phyloP scores from a whole-genome alignment of 495 filamentous ascomycete genomes.

The Hapsidospora chrysogenum region DNA sequence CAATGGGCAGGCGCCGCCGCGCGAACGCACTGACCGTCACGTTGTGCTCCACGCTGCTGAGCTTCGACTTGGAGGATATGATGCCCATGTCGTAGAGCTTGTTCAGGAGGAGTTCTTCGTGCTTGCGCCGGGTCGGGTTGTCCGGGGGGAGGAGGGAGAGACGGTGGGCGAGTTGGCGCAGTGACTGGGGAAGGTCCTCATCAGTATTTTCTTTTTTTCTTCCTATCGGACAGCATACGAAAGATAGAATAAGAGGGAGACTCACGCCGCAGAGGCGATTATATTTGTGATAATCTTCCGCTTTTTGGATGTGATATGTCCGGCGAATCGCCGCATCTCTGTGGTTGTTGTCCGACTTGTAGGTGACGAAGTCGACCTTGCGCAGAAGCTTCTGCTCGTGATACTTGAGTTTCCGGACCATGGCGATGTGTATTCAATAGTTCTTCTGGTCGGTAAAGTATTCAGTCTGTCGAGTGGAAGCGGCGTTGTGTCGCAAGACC shows the following conservation, averaged over 20 bases:
- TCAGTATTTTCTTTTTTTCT: too few species aligned
- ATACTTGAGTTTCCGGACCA: slow-evolving; percentile 86
- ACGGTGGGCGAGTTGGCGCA: slow-evolving; percentile 77
- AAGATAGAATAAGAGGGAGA: too few species aligned
- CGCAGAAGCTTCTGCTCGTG: slow-evolving; percentile 67
- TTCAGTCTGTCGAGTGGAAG: too few species aligned
- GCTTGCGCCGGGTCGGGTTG: slow-evolving; percentile 58
- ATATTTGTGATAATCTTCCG: slow-evolving; percentile 76
- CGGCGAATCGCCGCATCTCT: slow-evolving; percentile 57
- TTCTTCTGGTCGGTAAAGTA: too few species aligned
- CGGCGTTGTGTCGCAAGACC: too few species aligned
- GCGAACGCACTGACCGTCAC: slow-evolving; percentile 77
- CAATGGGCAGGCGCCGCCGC: slow-evolving; percentile 59
- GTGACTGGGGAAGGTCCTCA: slow-evolving; percentile 23
- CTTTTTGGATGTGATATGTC: slow-evolving; percentile 77
- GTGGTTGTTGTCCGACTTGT: slow-evolving; percentile 76
- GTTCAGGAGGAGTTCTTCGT: slow-evolving; percentile 68
- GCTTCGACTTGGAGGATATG: slow-evolving; percentile 49
- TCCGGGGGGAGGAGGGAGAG: slow-evolving; percentile 62
- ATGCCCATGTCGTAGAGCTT: slow-evolving; percentile 89
- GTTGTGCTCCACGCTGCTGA: slow-evolving; percentile 72
- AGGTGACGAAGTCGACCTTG: slow-evolving; percentile 92
- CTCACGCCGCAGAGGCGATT: slow-evolving; percentile 62
- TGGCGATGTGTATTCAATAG: too few species aligned
- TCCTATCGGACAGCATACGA: not conserved